Evolutionary conservation across 805 yeast species (phyloP).

Genomic region (Komagataella pastoris): DNA sequence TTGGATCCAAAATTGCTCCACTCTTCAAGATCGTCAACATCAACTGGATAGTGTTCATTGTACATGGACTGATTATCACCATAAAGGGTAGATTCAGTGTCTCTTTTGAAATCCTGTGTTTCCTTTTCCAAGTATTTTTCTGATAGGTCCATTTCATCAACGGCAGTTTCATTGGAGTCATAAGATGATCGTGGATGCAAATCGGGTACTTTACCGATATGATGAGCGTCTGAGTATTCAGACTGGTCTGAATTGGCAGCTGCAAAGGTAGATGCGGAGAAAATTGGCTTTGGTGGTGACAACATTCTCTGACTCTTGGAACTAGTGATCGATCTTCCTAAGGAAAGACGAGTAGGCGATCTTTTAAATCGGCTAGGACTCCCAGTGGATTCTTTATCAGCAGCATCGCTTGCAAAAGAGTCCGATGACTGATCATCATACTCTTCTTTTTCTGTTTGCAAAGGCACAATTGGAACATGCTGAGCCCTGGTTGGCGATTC

Average conservation of each 20-base stretch:
- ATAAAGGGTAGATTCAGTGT: not conserved
- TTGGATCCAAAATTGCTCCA: slow-evolving; percentile 3
- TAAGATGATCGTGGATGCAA: slow-evolving; percentile 3
- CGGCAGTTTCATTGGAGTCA: not conserved
- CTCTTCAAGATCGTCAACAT: slow-evolving; percentile 1
- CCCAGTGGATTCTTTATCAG: slow-evolving; percentile 11
- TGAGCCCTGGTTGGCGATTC: slow-evolving; percentile 61
- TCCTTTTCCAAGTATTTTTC: not conserved
- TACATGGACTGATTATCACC: not conserved
- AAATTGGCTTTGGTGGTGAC: slow-evolving; percentile 55
- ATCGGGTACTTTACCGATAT: slow-evolving; percentile 3
- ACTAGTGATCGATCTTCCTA: slow-evolving; percentile 21
- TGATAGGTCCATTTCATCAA: not conserved
- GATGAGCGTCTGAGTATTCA: not conserved
- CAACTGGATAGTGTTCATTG: not conserved
- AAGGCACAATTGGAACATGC: slow-evolving; percentile 29
- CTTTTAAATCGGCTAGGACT: slow-evolving; percentile 9
- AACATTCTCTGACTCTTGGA: slow-evolving; percentile 27
- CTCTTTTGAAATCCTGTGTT: not conserved
- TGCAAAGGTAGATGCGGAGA: slow-evolving; percentile 48
- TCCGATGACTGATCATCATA: slow-evolving; percentile 17
- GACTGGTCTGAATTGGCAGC: slow-evolving; percentile 28
- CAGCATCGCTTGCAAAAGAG: slow-evolving; percentile 23
- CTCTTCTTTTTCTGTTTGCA: slow-evolving; percentile 25
- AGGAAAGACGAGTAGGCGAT: slow-evolving; percentile 12